Evolutionary conservation across 345 rosid genomes (phyloP).

Genomic region (Moringa oleifera): DNA sequence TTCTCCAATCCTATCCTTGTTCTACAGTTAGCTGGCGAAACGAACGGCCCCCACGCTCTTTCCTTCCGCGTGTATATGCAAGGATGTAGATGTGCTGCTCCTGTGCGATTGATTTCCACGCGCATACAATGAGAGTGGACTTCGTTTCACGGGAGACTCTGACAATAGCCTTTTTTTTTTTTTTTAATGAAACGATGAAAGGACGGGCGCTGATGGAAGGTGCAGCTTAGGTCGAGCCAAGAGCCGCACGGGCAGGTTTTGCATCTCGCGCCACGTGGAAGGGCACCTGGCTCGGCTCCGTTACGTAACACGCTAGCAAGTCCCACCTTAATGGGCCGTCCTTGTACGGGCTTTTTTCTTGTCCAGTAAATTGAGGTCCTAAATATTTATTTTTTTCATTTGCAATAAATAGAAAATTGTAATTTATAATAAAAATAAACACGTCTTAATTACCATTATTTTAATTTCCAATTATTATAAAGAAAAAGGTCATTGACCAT

Average conservation of each 20-base stretch:
- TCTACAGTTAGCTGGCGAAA: not conserved
- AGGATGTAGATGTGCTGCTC: too few species aligned
- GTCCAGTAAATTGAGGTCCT: too few species aligned
- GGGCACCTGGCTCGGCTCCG: too few species aligned
- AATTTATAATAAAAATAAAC: too few species aligned
- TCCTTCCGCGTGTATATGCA: slow-evolving; percentile 1
- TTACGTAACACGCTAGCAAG: too few species aligned
- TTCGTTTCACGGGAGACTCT: not conserved
- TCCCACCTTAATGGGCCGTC: too few species aligned
- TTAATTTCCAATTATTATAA: too few species aligned
- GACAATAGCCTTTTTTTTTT: not conserved
- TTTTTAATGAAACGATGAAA: slow-evolving; percentile 14
- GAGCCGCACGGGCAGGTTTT: not conserved
- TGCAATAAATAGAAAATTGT: too few species aligned
- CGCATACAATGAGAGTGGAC: slow-evolving; percentile 10
- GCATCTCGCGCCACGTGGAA: slow-evolving; percentile 7
- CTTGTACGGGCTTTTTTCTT: too few species aligned
- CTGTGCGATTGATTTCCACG: slow-evolving; percentile 16
- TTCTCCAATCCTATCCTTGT: not conserved
- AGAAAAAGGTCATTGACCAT: too few species aligned
- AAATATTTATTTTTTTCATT: too few species aligned
- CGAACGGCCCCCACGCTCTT: not conserved
- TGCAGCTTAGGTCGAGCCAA: slow-evolving; percentile 15
- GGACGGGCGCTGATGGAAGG: slow-evolving; percentile 9
- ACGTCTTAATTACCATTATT: too few species aligned